Base-by-base conservation (phyloP, 768 basidiomycete genomes). In the Solioccasus polychromus region DNA sequence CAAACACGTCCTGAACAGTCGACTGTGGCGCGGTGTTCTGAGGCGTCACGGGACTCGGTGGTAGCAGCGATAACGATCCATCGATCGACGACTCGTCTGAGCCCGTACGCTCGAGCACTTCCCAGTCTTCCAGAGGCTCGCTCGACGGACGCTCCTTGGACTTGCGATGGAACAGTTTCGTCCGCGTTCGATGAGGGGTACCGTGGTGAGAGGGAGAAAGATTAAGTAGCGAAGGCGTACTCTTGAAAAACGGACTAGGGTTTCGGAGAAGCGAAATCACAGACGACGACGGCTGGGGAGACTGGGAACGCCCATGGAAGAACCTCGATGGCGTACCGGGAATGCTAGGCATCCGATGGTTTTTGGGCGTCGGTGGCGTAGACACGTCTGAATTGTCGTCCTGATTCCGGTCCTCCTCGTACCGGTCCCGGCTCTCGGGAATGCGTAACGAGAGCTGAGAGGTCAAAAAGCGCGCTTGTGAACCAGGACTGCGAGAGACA, bases 181-280 rank as follows among this genome's bases (percentile, higher is more conserved):
- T 42, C 30, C 66, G 63, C 28, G 63, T 44, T 42, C 67, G 59
- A 9, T 53, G 48, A 14, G 62, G 44, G 29, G 51, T 60, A 38
- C 66, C 64, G 28, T 67, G 63, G 8, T 61, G 56, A 19, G 66
- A 64, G 4, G 64, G 61, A 1, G 64, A 63, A n/a, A 61, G 20
- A 28, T 61, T 66, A 22, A 61, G 52, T 1, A 65, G 35, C 38
- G 64, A 66, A 3, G 64, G 59, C 8, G 64, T 62, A 20, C 66
- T 66, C 61, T 66, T 66, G 22, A 66, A 66, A 38, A 66, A 64
- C 7, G 64, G 66, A 40, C 53, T 68, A 24, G 63, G 66, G 24
- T 68, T 68, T 12, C 64, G 66, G 19, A 66, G 51, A 26, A 66
- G 43, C 35, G 64, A 66, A 35, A 66, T 64, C 18, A 66, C 64